phyloP scores from a whole-genome alignment of 768 basidiomycete species.

The Lactifluus subvellereus region DNA sequence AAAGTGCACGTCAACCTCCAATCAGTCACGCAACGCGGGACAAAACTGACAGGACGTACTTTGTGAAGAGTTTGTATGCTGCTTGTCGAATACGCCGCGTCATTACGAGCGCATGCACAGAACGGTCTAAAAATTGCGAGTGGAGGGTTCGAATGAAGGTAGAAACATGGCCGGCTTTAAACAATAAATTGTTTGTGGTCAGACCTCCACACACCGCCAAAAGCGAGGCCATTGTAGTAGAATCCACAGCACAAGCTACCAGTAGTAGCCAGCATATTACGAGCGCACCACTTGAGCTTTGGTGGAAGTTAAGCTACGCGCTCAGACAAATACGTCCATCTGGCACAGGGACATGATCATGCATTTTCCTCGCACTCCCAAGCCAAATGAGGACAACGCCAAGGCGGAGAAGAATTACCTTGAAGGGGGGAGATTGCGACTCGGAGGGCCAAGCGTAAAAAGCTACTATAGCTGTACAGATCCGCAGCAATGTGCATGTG shows the following conservation, averaged over 20 bases:
- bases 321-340: neutral
- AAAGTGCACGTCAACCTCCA: neutral
- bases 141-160: neutral
- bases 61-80: neutral
- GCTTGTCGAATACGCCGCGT: constrained; percentile 10
- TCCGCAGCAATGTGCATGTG: neutral
- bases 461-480: neutral
- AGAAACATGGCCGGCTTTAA: neutral
- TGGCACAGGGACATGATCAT: neutral
- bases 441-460: neutral
- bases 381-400: neutral
- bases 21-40: neutral
- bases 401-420: neutral
- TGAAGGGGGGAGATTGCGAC: neutral
- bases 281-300: neutral
- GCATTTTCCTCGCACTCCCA: neutral
- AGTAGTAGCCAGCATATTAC: neutral
- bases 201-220: neutral
- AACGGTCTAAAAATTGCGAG: neutral
- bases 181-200: neutral
- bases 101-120: neutral
- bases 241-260: neutral
- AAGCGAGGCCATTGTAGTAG: neutral
- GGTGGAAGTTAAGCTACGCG: no score
- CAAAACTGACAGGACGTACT: neutral